These are phyloP conservation scores for Xylariaceae sp. DNA, from an alignment of 2,329 filamentous ascomycete species.

Conservation along the genomic window DNA sequence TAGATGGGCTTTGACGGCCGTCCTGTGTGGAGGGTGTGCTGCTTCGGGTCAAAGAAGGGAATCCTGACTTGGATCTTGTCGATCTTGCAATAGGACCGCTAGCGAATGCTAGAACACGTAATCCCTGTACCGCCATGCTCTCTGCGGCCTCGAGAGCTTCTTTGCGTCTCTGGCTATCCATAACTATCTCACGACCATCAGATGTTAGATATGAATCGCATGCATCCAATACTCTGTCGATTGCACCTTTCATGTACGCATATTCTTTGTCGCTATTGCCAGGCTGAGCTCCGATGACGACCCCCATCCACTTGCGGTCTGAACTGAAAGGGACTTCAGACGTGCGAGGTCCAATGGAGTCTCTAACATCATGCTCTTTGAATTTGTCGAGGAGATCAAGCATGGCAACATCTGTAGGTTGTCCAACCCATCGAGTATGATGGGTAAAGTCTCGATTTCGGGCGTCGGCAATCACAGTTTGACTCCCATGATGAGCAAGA, in stretches of 20 bases:
- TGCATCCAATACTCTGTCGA: constrained; percentile 79
- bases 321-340: constrained; percentile 94
- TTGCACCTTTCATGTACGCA: constrained; percentile 91
- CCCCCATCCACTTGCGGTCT: constrained; percentile 98
- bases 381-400: constrained; percentile 88
- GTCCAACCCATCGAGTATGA: constrained; percentile 90
- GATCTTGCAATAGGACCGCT: constrained; percentile 65
- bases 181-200: constrained; percentile 79
- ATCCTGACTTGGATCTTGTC: constrained; percentile 38
- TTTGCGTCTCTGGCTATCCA: constrained; percentile 72
- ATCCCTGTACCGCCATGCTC: constrained; percentile 79
- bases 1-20: constrained; percentile 35
- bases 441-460: constrained; percentile 58
- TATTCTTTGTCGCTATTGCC: constrained; percentile 65
- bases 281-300: constrained; percentile 66
- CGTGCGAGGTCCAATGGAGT: constrained; percentile 75
- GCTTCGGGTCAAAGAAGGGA: constrained; percentile 41
- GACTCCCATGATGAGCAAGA: constrained; percentile 70
- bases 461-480: constrained; percentile 82
- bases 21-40: constrained; percentile 45
- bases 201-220: constrained; percentile 88
- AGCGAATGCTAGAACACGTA: constrained; percentile 89
- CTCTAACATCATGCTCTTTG: constrained; percentile 85
- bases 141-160: constrained; percentile 78
- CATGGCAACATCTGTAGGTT: constrained; percentile 96